phyloP scores from a whole-genome alignment of 2,329 filamentous ascomycete genomes.

The Aaosphaeria pasadenensis region DNA sequence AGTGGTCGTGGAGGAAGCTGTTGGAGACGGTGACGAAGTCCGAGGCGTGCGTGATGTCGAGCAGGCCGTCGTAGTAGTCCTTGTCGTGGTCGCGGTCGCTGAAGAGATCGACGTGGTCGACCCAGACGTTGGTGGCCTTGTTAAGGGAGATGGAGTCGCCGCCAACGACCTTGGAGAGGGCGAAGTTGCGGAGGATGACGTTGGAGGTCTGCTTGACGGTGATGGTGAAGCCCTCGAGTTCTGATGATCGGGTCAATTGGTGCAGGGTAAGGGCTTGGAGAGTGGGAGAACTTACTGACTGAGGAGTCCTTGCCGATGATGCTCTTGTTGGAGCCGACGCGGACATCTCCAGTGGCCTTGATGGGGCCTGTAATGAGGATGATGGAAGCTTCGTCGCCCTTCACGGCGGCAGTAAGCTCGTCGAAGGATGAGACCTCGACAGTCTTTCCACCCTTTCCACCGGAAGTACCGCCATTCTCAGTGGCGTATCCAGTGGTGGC shows the following conservation, averaged over 20 bases:
- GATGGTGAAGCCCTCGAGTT: constrained; percentile 47
- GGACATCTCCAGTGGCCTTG: constrained; percentile 40
- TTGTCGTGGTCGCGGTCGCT: constrained; percentile 60
- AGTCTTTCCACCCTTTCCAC: constrained; percentile 35
- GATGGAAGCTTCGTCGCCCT: constrained; percentile 43
- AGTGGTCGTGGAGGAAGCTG: constrained; percentile 56
- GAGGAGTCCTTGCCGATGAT: constrained; percentile 50
- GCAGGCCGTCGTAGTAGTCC: constrained; percentile 67
- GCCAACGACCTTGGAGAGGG: constrained; percentile 49
- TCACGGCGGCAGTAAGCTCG: constrained; percentile 45
- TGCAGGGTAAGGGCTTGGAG: not conserved
- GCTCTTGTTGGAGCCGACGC: constrained; percentile 50
- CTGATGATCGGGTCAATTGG: constrained; percentile 10
- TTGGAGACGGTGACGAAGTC: constrained; percentile 61
- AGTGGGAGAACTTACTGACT: constrained; percentile 25
- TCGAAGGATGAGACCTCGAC: constrained; percentile 33
- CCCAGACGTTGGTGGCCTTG: constrained; percentile 54
- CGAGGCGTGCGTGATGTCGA: constrained; percentile 62
- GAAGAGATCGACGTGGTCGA: constrained; percentile 66
- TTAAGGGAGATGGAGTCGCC: constrained; percentile 55
- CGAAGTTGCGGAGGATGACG: constrained; percentile 58
- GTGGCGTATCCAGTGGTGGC: constrained; percentile 32
- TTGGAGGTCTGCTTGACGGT: constrained; percentile 50
- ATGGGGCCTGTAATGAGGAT: constrained; percentile 48
- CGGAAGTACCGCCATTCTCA: constrained; percentile 36